A percentile compares a stretch with the other conserved stretches of the same genome.
These are phyloP conservation scores for Pinus tabuliformis DNA, from an alignment of 75 land plant species.

Conservation along the genomic window DNA sequence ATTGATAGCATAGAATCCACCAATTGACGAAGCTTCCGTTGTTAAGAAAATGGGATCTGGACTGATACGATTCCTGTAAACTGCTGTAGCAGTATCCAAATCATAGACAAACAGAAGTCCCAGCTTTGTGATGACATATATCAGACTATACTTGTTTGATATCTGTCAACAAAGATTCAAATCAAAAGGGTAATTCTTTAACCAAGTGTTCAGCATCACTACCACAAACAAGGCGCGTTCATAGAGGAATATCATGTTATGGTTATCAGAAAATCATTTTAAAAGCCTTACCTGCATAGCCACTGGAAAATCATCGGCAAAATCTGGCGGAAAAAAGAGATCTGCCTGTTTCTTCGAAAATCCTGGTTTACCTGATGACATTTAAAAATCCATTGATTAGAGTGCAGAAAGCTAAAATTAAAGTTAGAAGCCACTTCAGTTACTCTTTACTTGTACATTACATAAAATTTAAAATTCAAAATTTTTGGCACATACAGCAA, in stretches of 20 bases:
- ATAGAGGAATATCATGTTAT: neutral
- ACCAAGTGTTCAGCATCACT: neutral
- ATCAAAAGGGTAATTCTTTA: neutral
- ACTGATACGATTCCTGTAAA: conserved; percentile 94
- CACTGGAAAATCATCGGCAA: conserved; percentile 97
- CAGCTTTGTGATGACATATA: conserved; percentile 96
- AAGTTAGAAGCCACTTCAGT: no score
- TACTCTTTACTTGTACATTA: neutral
- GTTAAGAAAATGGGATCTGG: conserved; percentile 98
- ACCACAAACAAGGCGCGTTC: neutral
- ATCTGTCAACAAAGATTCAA: conserved; percentile 49
- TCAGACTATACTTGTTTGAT: conserved; percentile 81
- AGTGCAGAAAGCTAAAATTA: neutral
- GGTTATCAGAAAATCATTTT: neutral
- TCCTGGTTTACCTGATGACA: conserved; percentile 74
- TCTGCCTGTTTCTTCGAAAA: conserved; percentile 96
- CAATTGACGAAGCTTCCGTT: conserved; percentile 77
- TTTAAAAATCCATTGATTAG: neutral
- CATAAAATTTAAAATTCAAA: neutral
- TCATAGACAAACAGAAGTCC: conserved; percentile 99
- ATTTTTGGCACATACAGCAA: neutral
- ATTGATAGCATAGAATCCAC: conserved; percentile 96
- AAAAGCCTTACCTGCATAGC: conserved; percentile 85
- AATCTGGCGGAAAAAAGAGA: conserved; percentile 96
- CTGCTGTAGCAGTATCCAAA: conserved; percentile 94